Conservation (phyloP, 2,329 filamentous ascomycete genomes). For the Nakataea oryzae region DNA sequence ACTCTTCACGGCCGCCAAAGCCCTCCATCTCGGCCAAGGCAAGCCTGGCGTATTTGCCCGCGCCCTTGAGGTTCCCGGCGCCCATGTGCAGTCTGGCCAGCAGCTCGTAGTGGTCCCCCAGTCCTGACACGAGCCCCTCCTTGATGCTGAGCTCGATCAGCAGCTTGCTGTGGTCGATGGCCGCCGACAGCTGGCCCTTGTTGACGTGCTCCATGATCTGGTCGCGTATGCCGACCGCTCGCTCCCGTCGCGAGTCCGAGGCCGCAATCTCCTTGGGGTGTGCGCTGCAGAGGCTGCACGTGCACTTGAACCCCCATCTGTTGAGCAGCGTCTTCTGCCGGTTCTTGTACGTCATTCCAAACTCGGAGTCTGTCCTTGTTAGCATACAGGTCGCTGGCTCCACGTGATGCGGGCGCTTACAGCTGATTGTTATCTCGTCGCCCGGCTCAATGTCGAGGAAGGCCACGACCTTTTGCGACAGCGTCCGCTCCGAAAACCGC, state of each 20-base stretch:
- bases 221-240: not conserved
- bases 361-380: slow-evolving; percentile 8
- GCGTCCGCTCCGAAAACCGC: slow-evolving; percentile 10
- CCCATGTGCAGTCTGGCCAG: slow-evolving; percentile 14
- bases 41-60: slow-evolving; percentile 9
- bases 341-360: slow-evolving; percentile 10
- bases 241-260: slow-evolving; percentile 14
- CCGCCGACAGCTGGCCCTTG: not conserved
- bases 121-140: slow-evolving; percentile 14
- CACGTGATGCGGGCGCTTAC: slow-evolving; percentile 8
- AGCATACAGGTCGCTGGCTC: slow-evolving; percentile 8
- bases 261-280: slow-evolving; percentile 4
- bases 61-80: slow-evolving; percentile 9
- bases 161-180: slow-evolving; percentile 13
- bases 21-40: slow-evolving; percentile 12
- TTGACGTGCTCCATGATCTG: not conserved
- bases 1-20: slow-evolving; percentile 5
- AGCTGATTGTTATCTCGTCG: slow-evolving; percentile 21
- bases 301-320: slow-evolving; percentile 18
- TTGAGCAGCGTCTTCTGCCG: slow-evolving; percentile 9
- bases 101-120: slow-evolving; percentile 17
- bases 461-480: slow-evolving; percentile 13
- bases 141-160: slow-evolving; percentile 10
- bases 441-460: slow-evolving; percentile 14
- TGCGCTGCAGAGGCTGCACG: slow-evolving; percentile 13